Conservation (phyloP, 306 rosid species). For the Trichosanthes cucumerina region DNA sequence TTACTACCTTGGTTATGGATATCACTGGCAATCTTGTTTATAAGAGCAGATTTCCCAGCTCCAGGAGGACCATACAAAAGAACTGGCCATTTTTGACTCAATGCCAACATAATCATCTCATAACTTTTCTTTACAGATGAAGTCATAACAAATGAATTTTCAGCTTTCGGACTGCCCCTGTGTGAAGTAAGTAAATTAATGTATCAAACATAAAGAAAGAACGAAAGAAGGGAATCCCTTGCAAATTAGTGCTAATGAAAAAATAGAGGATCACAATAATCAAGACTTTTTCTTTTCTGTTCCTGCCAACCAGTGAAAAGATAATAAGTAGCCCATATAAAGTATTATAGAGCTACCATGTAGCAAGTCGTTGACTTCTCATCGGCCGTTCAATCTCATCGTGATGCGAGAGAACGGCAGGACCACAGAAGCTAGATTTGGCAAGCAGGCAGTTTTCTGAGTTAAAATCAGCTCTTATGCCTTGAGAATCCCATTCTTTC, state of each 20-base stretch:
- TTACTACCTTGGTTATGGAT: slow-evolving; percentile 18
- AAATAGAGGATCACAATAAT: slow-evolving; percentile 8
- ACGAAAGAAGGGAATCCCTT: background rate
- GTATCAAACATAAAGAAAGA: background rate
- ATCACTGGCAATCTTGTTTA: slow-evolving; percentile 50
- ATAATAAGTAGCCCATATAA: background rate
- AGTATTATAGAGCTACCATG: slow-evolving; percentile 27
- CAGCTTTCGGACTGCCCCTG: slow-evolving; percentile 35
- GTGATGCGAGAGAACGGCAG: slow-evolving; percentile 16
- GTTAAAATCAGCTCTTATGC: slow-evolving; percentile 21
- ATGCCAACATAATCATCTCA: slow-evolving; percentile 57
- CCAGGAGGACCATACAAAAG: slow-evolving; percentile 82
- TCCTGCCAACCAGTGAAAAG: background rate
- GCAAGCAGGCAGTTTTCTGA: slow-evolving; percentile 29
- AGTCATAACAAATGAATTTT: slow-evolving; percentile 46
- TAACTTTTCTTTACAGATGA: slow-evolving; percentile 51
- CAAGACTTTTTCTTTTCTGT: background rate
- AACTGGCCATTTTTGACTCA: slow-evolving; percentile 80
- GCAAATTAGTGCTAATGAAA: background rate
- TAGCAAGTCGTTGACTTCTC: slow-evolving; percentile 33
- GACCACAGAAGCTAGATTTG: slow-evolving; percentile 24
- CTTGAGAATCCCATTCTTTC: slow-evolving; percentile 17
- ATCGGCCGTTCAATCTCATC: slow-evolving; percentile 34
- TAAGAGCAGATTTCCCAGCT: slow-evolving; percentile 79
- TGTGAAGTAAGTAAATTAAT: slow-evolving; percentile 16